These are phyloP conservation scores for Hanseniaspora meyeri DNA, from an alignment of 805 yeast genomes.

Conservation along the genomic window DNA sequence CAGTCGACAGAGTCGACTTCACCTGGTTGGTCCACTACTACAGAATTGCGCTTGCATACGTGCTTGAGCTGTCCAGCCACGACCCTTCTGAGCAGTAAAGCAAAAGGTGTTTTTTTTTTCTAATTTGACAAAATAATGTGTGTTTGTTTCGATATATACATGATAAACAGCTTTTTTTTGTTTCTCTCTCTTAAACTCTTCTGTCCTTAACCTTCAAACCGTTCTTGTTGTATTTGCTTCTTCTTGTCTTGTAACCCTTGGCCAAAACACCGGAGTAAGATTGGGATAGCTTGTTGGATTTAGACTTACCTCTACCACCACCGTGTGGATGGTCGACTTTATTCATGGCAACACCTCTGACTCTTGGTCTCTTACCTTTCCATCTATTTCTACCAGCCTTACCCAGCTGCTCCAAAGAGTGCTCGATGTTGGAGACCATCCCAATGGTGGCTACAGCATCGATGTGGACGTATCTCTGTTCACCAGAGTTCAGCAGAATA, in stretches of 20 bases:
- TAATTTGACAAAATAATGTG: too few species aligned
- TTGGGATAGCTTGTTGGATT: constrained; percentile 86
- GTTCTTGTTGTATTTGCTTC: constrained; percentile 73
- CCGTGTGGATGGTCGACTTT: constrained; percentile 97
- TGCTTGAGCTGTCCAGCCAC: constrained; percentile 48
- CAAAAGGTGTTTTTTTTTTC: too few species aligned
- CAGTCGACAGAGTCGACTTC: constrained; percentile 66
- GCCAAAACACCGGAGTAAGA: constrained; percentile 93
- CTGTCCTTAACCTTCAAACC: constrained; percentile 73
- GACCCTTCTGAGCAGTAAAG: neutral
- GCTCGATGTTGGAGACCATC: constrained; percentile 82
- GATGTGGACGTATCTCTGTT: constrained; percentile 75
- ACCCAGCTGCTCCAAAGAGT: constrained; percentile 79
- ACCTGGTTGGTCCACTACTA: constrained; percentile 72
- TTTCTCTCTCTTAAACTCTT: constrained; percentile 33
- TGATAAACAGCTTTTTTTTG: neutral
- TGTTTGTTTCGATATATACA: neutral
- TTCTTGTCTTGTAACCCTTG: constrained; percentile 89
- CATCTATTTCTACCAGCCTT: constrained; percentile 93
- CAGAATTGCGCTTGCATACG: constrained; percentile 61
- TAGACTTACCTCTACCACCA: constrained; percentile 99
- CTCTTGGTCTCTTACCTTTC: constrained; percentile 86
- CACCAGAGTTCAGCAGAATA: constrained; percentile 78
- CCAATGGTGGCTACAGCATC: constrained; percentile 92
- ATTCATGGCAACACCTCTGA: constrained; percentile 97